Base-by-base conservation (phyloP, 2,329 filamentous ascomycete genomes). In the Rachicladosporium sp. region DNA sequence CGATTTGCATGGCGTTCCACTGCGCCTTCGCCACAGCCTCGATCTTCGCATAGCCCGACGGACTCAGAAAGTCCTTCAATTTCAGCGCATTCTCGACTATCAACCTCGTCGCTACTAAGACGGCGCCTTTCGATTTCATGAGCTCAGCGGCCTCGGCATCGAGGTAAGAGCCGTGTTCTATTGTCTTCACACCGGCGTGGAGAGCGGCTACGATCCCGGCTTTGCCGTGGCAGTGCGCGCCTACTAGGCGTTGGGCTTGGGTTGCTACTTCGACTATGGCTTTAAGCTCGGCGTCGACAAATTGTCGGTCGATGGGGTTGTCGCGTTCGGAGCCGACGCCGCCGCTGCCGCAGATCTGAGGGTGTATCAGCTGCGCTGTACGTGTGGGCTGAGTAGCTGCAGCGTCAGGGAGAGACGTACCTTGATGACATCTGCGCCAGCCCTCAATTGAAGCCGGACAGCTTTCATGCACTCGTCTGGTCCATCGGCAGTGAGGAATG, bases 351-450 rank as follows among this genome's bases (percentile, higher is more conserved):
- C 49, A 51, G 33, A 51, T 50, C 33, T 27, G 23, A 46, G 23
- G 23, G 6, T 8, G 23, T 27, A 7, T 27, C 6, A 27, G 23
- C 23, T 27, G 23, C 6, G 23, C 23, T 27, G 23, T 27, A 7
- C 23, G 8, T 27, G 8, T 27, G 23, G 23, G 8, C 6, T 27
- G 23, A 7, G 23, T 6, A 27, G 23, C 4, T 6, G 8, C 6
- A 27, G 23, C 8, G 23, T 27, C 8, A 6, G 23, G 23, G 23
- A 27, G 23, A 27, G 23, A 27, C 6, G 23, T 27, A 27, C 23
- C 23, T 72, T 72, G 57, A 72, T 70, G 34, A 67, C 58, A 33
- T 59, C 60, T 3, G 68, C 69, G 2, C 69, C 69, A 2, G 63
- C 56, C 1, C 69, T 62, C 10, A 71, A 55, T 43, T 65, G 56